Evolutionary conservation across 148 eudicot genomes (phyloP), one percentile per base, ranked within the genome.

Genomic region (Amaranthus cruentus): DNA sequence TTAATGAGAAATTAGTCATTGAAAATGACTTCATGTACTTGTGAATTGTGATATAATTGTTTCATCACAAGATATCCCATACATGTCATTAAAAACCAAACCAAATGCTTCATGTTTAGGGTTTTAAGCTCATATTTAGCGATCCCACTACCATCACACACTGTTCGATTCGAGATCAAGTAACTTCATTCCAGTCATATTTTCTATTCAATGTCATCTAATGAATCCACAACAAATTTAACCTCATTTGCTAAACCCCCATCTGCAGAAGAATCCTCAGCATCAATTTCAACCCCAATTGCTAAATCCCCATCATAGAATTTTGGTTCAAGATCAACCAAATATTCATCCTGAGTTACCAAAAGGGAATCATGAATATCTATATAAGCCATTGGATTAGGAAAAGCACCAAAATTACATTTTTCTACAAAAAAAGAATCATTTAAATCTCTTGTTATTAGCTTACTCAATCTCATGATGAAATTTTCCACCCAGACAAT

Each of bases 21-120:
- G 52, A 38, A 69, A 77, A 77, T 18, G 72, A 11, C 70, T 62
- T 78, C 71, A 44, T 76, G 60, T 73, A 62, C 77, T 70, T 79
- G 10, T 73, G 57, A 61, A 38, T 70, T 79, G 10, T 73, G 57
- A 61, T 47, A 77, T 52, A 68, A 80, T 65, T 28, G 38, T 28
- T 47, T 58, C 48, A 81, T n/a, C 12, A 74, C 71, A 21, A 72
- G 60, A 28, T 55, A 57, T 66, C 72, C 44, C 8, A 70, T 9
- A 6, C 73, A 28, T 51, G 69, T 44, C 57, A 78, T 6, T 43
- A 69, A 54, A 60, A 72, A 14, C 43, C 71, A 79, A 50, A 69
- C 6, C 4, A 67, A 47, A 8, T 68, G 65, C 66, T 54, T 68
- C 12, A 50, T 7, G 28, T 48, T 65, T 52, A 68, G 2, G 6